These are phyloP conservation scores for Asparagopsis taxiformis DNA, from an alignment of 31 red algal genomes.

Conservation along the genomic window DNA sequence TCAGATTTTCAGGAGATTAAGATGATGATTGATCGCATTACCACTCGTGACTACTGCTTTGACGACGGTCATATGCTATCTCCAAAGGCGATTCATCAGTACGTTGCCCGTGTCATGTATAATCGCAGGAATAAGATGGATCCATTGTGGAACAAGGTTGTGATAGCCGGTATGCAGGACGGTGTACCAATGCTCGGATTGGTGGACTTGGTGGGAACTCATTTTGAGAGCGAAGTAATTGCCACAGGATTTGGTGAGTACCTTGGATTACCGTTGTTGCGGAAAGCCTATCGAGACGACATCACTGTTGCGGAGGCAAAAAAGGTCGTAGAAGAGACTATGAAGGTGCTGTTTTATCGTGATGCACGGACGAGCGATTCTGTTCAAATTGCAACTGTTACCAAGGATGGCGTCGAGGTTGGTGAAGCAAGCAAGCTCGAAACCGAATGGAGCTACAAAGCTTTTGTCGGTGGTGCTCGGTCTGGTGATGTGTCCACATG, in stretches of 20 bases:
- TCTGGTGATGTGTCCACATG: constrained; percentile 51
- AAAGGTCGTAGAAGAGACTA: constrained; percentile 53
- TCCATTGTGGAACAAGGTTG: constrained; percentile 88
- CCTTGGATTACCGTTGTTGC: constrained; percentile 86
- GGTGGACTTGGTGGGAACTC: constrained; percentile 83
- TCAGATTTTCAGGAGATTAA: constrained; percentile 86
- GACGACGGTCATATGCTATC: constrained; percentile 60
- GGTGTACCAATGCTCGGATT: constrained; percentile 41
- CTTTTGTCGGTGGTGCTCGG: constrained; percentile 62
- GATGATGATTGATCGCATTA: constrained; percentile 37
- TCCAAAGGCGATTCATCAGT: constrained; percentile 72
- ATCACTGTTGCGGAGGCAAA: constrained; percentile 81
- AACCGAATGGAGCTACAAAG: constrained; percentile 81
- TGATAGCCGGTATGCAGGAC: constrained; percentile 75
- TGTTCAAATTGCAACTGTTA: constrained; percentile 73
- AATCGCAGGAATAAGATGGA: constrained; percentile 85
- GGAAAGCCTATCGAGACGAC: constrained; percentile 76
- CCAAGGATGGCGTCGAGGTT: constrained; percentile 61
- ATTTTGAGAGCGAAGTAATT: constrained; percentile 81
- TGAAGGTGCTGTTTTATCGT: constrained; percentile 93
- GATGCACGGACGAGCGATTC: constrained; percentile 80
- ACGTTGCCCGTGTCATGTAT: constrained; percentile 87
- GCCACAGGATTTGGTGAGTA: constrained; percentile 89
- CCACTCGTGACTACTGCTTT: constrained; percentile 53
- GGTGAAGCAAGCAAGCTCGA: constrained; percentile 60